Conservation (phyloP, 1,284 basidiomycete genomes). For the Entoloma clypeatum region DNA sequence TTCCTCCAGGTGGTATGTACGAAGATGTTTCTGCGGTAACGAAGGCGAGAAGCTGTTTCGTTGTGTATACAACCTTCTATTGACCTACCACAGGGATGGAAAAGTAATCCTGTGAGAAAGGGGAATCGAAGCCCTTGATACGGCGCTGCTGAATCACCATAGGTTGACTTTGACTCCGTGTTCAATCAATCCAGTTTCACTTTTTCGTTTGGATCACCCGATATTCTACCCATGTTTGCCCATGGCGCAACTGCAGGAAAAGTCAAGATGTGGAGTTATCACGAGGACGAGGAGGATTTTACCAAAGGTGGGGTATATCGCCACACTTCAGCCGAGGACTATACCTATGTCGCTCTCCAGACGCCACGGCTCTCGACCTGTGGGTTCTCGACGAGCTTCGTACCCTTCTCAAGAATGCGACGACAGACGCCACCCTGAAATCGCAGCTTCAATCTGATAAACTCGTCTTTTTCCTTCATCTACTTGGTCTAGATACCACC, state of each 20-base stretch:
- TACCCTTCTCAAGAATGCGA: constrained; percentile 60
- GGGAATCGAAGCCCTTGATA: background rate
- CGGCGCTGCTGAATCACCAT: constrained; percentile 8
- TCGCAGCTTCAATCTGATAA: constrained; percentile 50
- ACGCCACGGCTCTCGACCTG: constrained; percentile 74
- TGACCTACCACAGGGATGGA: constrained; percentile 65
- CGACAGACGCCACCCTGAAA: constrained; percentile 45
- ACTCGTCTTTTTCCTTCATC: constrained; percentile 81
- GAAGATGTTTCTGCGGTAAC: constrained; percentile 91
- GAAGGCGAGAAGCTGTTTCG: constrained; percentile 45
- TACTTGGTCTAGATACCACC: constrained; percentile 84
- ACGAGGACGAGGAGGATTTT: constrained; percentile 80
- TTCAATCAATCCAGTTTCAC: constrained; percentile 81
- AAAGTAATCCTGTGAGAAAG: constrained; percentile 73
- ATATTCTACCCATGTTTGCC: constrained; percentile 88
- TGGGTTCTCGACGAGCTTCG: constrained; percentile 77
- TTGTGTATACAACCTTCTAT: background rate
- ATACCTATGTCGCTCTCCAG: constrained; percentile 32
- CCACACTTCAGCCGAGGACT: background rate
- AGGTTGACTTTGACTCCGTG: constrained; percentile 87
- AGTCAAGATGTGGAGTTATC: constrained; percentile 75
- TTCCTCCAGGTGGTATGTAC: constrained; percentile 73
- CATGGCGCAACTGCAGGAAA: constrained; percentile 68
- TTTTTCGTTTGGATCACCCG: constrained; percentile 85
- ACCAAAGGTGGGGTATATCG: constrained; percentile 60